Evolutionary conservation across 306 rosid species (phyloP).

Genomic region (Calophaca sinica): DNA sequence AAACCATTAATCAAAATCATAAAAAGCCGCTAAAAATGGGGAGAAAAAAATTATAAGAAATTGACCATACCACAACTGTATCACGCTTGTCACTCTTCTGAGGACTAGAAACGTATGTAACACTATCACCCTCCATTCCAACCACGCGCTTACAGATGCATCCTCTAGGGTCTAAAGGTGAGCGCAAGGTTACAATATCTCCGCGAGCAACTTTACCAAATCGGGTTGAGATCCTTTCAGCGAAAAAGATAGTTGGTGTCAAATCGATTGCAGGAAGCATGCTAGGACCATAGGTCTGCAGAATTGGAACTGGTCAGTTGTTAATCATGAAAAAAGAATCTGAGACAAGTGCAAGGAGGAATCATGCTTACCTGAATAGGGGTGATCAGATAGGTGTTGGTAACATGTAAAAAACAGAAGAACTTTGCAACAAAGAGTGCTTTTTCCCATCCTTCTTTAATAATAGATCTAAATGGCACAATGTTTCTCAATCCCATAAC

Average conservation of each 20-base stretch:
- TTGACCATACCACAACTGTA: constrained; percentile 67
- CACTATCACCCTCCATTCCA: constrained; percentile 77
- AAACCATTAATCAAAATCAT: constrained; percentile 24
- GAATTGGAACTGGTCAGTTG: constrained; percentile 27
- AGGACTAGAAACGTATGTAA: constrained; percentile 64
- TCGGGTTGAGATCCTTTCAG: constrained; percentile 64
- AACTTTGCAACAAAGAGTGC: constrained; percentile 39
- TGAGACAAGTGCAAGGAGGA: background rate
- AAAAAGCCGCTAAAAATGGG: background rate
- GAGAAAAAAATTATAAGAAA: background rate
- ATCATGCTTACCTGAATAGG: constrained; percentile 47
- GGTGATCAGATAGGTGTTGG: constrained; percentile 49
- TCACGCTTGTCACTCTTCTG: constrained; percentile 51
- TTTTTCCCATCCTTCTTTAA: constrained; percentile 50
- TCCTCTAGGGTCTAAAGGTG: constrained; percentile 62
- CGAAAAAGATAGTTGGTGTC: constrained; percentile 36
- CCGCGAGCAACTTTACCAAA: constrained; percentile 58
- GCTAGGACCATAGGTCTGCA: constrained; percentile 82
- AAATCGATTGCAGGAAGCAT: constrained; percentile 75
- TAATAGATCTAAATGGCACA: constrained; percentile 5
- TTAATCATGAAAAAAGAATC: constrained; percentile 14
- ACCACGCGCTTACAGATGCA: constrained; percentile 63
- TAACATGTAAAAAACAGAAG: constrained; percentile 60
- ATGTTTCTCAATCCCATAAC: constrained; percentile 32
- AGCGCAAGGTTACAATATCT: constrained; percentile 64